These are phyloP conservation scores for Lachnellula suecica DNA, from an alignment of 2,329 filamentous ascomycete genomes.

Conservation along the genomic window DNA sequence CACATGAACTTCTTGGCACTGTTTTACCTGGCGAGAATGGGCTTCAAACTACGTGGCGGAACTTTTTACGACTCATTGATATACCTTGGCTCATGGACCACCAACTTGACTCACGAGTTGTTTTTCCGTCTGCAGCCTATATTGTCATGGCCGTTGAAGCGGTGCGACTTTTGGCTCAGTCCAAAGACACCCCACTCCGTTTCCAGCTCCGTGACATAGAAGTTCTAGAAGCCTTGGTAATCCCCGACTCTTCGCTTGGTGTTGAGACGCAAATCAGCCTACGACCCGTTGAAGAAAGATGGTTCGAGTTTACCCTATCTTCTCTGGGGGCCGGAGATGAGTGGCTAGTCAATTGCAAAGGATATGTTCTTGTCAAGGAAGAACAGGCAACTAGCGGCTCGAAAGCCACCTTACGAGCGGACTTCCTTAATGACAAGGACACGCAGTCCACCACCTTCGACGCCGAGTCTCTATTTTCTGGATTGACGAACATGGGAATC, in stretches of 20 bases:
- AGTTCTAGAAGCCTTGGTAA: background rate
- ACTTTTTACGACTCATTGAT: constrained; percentile 26
- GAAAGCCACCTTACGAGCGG: no score
- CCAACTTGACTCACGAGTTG: constrained; percentile 40
- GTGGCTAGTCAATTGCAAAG: no score
- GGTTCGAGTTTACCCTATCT: no score
- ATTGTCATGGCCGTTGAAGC: constrained; percentile 7
- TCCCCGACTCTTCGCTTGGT: background rate
- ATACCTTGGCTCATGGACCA: constrained; percentile 43
- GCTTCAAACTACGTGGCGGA: constrained; percentile 29
- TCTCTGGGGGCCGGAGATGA: no score
- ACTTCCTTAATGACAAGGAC: no score
- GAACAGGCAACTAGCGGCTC: no score
- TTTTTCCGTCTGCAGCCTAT: constrained; percentile 34
- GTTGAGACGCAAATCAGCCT: background rate
- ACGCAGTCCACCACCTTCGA: no score
- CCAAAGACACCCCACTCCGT: background rate
- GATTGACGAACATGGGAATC: no score
- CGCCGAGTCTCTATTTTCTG: no score
- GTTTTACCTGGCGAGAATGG: constrained; percentile 14
- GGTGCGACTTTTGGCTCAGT: background rate
- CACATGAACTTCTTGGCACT: constrained; percentile 48
- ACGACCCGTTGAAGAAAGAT: no score
- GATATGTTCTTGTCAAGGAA: no score
- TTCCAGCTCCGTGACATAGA: background rate